Conservation (phyloP, 2,329 filamentous ascomycete genomes). For the Nemania bipapillata region DNA sequence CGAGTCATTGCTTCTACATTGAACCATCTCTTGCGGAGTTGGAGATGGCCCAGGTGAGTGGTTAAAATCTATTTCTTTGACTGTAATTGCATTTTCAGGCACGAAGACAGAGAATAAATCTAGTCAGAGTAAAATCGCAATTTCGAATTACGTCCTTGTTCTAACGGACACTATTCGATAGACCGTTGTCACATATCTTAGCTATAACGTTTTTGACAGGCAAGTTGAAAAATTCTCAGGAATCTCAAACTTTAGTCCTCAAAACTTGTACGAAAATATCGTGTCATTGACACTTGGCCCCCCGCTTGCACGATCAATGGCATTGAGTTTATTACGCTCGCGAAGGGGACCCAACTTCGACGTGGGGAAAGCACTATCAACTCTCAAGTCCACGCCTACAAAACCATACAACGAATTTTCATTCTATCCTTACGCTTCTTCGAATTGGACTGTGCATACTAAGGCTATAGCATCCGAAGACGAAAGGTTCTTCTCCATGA, state of each 20-base stretch:
- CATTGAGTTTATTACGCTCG: not conserved
- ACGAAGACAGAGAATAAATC: not conserved
- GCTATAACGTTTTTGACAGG: slow-evolving; percentile 7
- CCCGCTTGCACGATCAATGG: not conserved
- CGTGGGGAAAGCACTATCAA: slow-evolving; percentile 5
- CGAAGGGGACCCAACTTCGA: not conserved
- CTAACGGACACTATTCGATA: not conserved
- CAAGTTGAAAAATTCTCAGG: not conserved
- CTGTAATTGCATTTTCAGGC: no score
- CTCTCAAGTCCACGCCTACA: not conserved
- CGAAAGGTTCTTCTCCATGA: not conserved
- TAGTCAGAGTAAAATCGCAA: not conserved
- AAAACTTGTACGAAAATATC: not conserved
- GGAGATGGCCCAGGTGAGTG: slow-evolving; percentile 14
- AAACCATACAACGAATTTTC: not conserved
- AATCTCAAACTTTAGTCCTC: not conserved
- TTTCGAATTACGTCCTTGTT: not conserved
- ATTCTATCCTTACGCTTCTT: slow-evolving; percentile 1
- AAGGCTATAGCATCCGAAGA: not conserved
- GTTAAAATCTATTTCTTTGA: no score
- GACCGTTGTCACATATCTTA: slow-evolving; percentile 1
- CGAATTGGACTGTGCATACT: slow-evolving; percentile 1
- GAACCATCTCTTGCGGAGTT: not conserved
- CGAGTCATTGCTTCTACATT: not conserved
- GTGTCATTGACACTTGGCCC: not conserved